phyloP scores from a whole-genome alignment of 257 asterid species.

The Penstemon eatonii region DNA sequence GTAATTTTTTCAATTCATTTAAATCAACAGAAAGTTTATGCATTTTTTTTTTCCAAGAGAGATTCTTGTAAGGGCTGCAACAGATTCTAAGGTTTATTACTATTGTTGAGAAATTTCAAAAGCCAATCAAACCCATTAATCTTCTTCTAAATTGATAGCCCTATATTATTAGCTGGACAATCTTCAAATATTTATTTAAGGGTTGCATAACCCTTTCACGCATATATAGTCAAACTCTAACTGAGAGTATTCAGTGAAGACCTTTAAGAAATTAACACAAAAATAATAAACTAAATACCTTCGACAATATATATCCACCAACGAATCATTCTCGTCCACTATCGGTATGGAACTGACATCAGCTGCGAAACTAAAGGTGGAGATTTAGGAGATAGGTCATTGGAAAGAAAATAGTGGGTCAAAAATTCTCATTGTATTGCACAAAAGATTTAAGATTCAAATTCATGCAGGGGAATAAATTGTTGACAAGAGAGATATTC shows the following conservation, averaged over 20 bases:
- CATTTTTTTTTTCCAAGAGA: no score
- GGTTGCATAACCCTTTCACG: neutral
- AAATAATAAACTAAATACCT: conserved; percentile 41
- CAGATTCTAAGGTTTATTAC: no score
- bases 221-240: conserved; percentile 24
- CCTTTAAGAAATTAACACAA: neutral
- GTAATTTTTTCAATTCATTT: no score
- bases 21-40: no score
- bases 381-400: conserved; percentile 15
- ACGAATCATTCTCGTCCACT: conserved; percentile 72
- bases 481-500: conserved; percentile 5
- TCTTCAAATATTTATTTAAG: no score
- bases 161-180: no score
- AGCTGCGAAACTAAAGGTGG: conserved; percentile 39
- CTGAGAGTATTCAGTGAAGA: neutral
- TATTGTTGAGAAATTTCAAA: no score
- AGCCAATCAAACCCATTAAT: no score
- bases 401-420: conserved; percentile 11
- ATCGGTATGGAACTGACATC: conserved; percentile 74
- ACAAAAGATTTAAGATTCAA: conserved; percentile 8
- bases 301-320: conserved; percentile 71
- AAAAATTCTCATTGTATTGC: conserved; percentile 8
- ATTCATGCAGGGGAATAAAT: neutral
- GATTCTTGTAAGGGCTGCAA: no score
- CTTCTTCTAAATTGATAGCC: no score